Base-by-base conservation (phyloP, 2,329 filamentous ascomycete species). In the Botryotinia calthae region DNA sequence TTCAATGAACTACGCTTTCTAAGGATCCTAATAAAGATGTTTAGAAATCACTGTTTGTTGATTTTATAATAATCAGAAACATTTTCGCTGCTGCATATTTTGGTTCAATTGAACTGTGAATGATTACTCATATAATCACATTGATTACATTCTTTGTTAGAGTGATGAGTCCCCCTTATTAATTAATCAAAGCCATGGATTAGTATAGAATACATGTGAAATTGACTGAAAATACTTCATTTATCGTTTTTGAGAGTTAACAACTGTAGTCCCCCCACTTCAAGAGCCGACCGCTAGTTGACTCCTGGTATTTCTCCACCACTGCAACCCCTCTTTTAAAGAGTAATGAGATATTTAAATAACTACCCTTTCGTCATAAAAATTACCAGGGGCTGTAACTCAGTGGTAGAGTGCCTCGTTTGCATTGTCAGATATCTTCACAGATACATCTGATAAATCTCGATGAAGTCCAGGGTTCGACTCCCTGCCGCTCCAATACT, bases 361-460 rank as follows among this genome's bases (percentile, higher is more conserved):
- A 34, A 9, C 5, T 0, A 0, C 0, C 0, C 0, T 0, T 0
- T 0, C 0, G 0, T 7, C 63, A 37, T 4, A n/a, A 51, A 9
- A 66, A 40, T 0, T n/a, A 18, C 31, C 8, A 54, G 64, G 64
- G 64, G 64, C 64, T 67, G 64, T 67, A 67, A 67, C 64, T 67
- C 64, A 67, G 64, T 67, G 64, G 64, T 67, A 67, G 64, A 67
- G 64, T 67, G 64, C 64, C 64, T 67, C 64, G 64, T 67, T 67
- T 67, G 64, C 64, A 67, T 28, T 5, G 6, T 51, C 31, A 40
- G 0, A 20, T 3, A 7, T 8, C 22, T 42, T 1, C 0, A 12
- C 42, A 12, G 1, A 51, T 6, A 10, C 7, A 2, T 16, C 2
- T 40, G 64, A 28, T 7, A 12, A 40, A 0, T 25, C 22, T 67